Conservation (phyloP, 2,329 filamentous ascomycete genomes). For the Metarhizium humberi region DNA sequence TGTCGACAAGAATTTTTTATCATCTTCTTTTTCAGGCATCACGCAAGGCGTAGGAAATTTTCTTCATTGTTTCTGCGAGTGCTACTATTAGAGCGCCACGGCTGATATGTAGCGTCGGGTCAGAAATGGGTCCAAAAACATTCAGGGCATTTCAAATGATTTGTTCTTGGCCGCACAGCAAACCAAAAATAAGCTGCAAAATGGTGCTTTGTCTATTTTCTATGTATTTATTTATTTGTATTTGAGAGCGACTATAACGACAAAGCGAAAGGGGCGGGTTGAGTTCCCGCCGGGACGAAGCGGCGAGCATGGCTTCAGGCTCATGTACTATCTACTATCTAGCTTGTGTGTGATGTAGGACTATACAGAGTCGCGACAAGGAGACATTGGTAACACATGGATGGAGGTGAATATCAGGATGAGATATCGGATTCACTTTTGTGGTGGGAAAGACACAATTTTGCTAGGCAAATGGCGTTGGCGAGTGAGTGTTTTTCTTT, state of each 20-base stretch:
- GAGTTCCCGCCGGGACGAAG: neutral
- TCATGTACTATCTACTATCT: slow-evolving; percentile 8
- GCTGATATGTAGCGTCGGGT: neutral
- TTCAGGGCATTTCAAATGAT: neutral
- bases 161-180: neutral
- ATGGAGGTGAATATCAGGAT: neutral
- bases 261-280: neutral
- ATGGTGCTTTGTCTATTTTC: neutral
- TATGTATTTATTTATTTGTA: neutral
- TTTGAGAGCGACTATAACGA: neutral
- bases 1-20: neutral
- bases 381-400: neutral
- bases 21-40: neutral
- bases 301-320: slow-evolving; percentile 3
- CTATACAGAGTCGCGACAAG: neutral
- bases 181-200: neutral
- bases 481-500: neutral
- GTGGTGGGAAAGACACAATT: neutral
- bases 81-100: neutral
- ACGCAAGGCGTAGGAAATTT: neutral
- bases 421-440: neutral
- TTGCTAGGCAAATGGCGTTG: neutral
- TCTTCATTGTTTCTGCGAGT: neutral
- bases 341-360: slow-evolving; percentile 1
- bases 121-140: neutral